These are phyloP conservation scores for Rhododendron molle DNA, from an alignment of 148 eudicot genomes.

Conservation along the genomic window DNA sequence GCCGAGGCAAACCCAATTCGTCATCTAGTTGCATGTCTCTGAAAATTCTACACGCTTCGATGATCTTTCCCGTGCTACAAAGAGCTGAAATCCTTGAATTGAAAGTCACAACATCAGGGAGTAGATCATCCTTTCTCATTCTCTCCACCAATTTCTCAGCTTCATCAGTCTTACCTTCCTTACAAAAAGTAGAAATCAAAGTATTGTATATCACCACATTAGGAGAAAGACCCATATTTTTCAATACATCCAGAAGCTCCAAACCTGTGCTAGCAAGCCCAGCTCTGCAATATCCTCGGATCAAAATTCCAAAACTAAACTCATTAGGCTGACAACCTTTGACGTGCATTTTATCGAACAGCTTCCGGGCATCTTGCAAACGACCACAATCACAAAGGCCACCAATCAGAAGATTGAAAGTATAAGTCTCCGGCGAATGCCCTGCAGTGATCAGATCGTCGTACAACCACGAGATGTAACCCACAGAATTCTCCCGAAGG, in stretches of 20 bases:
- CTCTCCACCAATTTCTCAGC: slow-evolving; percentile 81
- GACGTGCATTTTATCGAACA: slow-evolving; percentile 81
- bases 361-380: slow-evolving; percentile 60
- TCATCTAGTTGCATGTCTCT: slow-evolving; percentile 89
- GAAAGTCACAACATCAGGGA: slow-evolving; percentile 82
- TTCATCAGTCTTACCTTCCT: slow-evolving; percentile 58
- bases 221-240: slow-evolving; percentile 36
- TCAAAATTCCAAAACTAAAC: slow-evolving; percentile 79
- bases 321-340: slow-evolving; percentile 77
- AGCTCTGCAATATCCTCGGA: slow-evolving; percentile 67
- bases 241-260: slow-evolving; percentile 57
- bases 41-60: slow-evolving; percentile 84
- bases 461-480: slow-evolving; percentile 55
- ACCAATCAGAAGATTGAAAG: slow-evolving; percentile 68
- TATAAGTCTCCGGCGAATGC: slow-evolving; percentile 61
- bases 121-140: slow-evolving; percentile 69
- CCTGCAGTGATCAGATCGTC: slow-evolving; percentile 60
- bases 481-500: slow-evolving; percentile 21
- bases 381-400: slow-evolving; percentile 65
- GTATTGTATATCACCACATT: slow-evolving; percentile 77
- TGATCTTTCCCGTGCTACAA: slow-evolving; percentile 66
- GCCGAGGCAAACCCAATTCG: slow-evolving; percentile 66
- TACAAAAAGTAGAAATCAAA: slow-evolving; percentile 68
- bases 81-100: slow-evolving; percentile 85
- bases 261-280: slow-evolving; percentile 45